These are phyloP conservation scores for Didymella sp. DNA, from an alignment of 2,329 filamentous ascomycete species.

Conservation along the genomic window DNA sequence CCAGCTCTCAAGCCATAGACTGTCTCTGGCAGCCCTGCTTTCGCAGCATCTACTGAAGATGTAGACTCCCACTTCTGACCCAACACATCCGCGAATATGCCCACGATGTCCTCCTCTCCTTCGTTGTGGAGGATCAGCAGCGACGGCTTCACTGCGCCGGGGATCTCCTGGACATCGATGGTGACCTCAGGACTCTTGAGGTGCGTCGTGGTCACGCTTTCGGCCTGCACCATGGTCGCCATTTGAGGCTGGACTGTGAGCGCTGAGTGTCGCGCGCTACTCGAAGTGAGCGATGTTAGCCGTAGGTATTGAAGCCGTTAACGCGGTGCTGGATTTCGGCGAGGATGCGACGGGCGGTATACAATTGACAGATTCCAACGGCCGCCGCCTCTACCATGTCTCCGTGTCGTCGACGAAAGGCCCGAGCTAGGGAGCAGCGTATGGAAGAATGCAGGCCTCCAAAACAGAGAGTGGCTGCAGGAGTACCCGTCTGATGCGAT, in stretches of 20 bases:
- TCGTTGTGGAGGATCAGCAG: constrained; percentile 69
- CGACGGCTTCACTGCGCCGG: constrained; percentile 45
- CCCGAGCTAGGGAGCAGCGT: constrained; percentile 34
- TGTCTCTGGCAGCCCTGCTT: constrained; percentile 64
- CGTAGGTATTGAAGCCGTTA: constrained; percentile 54
- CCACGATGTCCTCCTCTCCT: constrained; percentile 76
- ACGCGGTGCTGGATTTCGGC: constrained; percentile 50
- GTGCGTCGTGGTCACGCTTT: constrained; percentile 39
- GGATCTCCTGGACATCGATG: constrained; percentile 47
- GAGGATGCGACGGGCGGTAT: constrained; percentile 50
- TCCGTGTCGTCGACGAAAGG: constrained; percentile 37
- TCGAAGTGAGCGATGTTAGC: constrained; percentile 34
- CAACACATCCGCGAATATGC: constrained; percentile 77
- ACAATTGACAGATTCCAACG: constrained; percentile 42
- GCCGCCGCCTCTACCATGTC: constrained; percentile 48
- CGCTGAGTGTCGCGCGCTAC: constrained; percentile 24
- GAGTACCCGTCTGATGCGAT: constrained; percentile 34
- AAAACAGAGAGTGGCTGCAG: constrained; percentile 31
- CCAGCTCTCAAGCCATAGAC: constrained; percentile 71
- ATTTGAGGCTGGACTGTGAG: constrained; percentile 36
- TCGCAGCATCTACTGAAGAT: constrained; percentile 62
- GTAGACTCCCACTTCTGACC: constrained; percentile 74
- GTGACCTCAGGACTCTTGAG: constrained; percentile 42
- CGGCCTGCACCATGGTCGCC: constrained; percentile 50
- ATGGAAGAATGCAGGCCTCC: constrained; percentile 36